phyloP scores from a whole-genome alignment of 2,329 filamentous ascomycete species.

The Colletotrichum sidae region DNA sequence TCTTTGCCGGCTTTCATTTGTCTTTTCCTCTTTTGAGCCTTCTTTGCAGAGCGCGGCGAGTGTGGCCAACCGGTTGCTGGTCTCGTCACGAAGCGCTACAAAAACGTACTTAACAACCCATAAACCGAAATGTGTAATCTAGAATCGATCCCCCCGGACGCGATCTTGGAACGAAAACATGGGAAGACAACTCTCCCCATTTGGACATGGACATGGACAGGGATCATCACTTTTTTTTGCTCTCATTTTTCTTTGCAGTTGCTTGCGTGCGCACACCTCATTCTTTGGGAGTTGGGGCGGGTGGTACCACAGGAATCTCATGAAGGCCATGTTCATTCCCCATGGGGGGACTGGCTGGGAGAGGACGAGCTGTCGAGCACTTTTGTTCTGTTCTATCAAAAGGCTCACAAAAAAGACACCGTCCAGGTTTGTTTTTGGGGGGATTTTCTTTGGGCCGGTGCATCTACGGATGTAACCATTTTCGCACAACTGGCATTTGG shows the following conservation, averaged over 20 bases:
- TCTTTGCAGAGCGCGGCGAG: constrained; percentile 32
- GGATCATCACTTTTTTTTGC: constrained; percentile 20
- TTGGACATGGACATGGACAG: constrained; percentile 35
- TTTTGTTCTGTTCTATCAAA: too few relatives aligned
- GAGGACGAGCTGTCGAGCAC: constrained; percentile 9
- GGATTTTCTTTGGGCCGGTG: constrained; percentile 14
- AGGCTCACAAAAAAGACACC: constrained; percentile 11
- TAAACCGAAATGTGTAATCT: constrained; percentile 52
- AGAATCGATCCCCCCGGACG: constrained; percentile 31
- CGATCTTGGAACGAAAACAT: constrained; percentile 31
- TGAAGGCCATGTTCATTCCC: constrained; percentile 19
- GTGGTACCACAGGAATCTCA: constrained; percentile 19
- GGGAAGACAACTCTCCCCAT: constrained; percentile 2
- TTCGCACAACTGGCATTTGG: constrained; percentile 24
- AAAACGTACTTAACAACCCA: constrained; percentile 39
- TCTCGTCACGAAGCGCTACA: constrained; percentile 25
- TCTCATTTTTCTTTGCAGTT: constrained; percentile 21
- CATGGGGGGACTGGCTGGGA: constrained; percentile 15
- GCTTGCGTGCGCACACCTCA: constrained; percentile 13
- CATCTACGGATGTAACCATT: constrained; percentile 31
- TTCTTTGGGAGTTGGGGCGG: constrained; percentile 27
- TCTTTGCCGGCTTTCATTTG: constrained; percentile 36
- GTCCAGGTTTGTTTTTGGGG: constrained; percentile 6
- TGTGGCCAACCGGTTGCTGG: constrained; percentile 22
- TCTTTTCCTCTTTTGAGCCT: constrained; percentile 29